Conservation (phyloP, 164 flowering plant genomes). For the Magnolia sinica region DNA sequence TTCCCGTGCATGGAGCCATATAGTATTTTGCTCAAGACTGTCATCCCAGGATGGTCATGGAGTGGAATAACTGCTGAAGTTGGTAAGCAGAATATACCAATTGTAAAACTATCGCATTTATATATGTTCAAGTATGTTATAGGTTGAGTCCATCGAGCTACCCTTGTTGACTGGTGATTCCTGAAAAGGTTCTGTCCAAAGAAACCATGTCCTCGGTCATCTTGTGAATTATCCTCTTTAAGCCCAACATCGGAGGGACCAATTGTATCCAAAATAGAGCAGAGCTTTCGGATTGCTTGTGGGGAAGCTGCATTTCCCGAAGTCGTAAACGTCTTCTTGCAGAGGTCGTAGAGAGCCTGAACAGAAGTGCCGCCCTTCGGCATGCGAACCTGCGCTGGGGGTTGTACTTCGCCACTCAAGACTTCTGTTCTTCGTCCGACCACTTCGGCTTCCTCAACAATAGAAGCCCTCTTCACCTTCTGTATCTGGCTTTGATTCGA, state of each 20-base stretch:
- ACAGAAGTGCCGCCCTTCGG: constrained; percentile 32
- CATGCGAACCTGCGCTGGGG: constrained; percentile 14
- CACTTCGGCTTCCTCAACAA: no score
- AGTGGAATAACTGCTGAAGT: constrained; percentile 93
- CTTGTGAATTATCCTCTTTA: constrained; percentile 57
- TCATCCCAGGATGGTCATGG: constrained; percentile 97
- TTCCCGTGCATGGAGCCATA: constrained; percentile 95
- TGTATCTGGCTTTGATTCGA: no score
- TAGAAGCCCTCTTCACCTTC: no score
- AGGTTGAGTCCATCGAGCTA: constrained; percentile 86
- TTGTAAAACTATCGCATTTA: constrained; percentile 64
- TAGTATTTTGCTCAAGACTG: constrained; percentile 86
- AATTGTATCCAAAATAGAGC: constrained; percentile 69
- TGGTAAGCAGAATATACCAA: constrained; percentile 92
- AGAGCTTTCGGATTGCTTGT: constrained; percentile 43
- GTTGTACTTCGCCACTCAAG: background rate
- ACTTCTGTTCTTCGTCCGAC: background rate
- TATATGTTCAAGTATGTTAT: constrained; percentile 74
- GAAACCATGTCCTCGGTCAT: constrained; percentile 85
- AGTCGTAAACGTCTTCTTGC: constrained; percentile 56
- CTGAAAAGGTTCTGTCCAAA: constrained; percentile 48
- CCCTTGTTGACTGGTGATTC: constrained; percentile 26
- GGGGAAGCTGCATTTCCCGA: constrained; percentile 41
- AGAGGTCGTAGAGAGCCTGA: constrained; percentile 63
- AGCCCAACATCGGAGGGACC: constrained; percentile 84